A percentile compares a stretch with the other conserved stretches of the same genome.
phyloP scores from a whole-genome alignment of 768 basidiomycete genomes.

The Hydnomerulius pinastri region DNA sequence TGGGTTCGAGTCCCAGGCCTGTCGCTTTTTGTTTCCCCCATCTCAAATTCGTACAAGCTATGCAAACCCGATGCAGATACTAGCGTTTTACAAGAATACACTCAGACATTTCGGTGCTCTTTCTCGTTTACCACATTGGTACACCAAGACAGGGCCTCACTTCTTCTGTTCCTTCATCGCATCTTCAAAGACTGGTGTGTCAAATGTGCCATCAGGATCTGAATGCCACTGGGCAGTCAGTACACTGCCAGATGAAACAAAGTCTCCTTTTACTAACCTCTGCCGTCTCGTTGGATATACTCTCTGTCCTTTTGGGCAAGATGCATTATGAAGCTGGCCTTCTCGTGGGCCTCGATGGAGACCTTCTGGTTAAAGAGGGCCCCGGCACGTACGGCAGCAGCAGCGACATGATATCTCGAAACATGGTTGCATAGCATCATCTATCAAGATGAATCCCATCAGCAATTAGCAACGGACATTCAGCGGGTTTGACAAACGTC shows the following conservation, averaged over 20 bases:
- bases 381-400: slow-evolving; percentile 58
- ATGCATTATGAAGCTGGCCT: slow-evolving; percentile 60
- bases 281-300: slow-evolving; percentile 60
- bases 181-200: slow-evolving; percentile 44
- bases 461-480: neutral
- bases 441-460: slow-evolving; percentile 30
- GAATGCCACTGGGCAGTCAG: neutral
- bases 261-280: slow-evolving; percentile 39
- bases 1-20: slow-evolving; percentile 65
- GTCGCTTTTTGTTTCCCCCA: slow-evolving; percentile 42
- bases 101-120: too few relatives aligned
- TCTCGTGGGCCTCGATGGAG: slow-evolving; percentile 57
- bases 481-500: slow-evolving; percentile 47
- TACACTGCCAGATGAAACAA: neutral
- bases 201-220: slow-evolving; percentile 43
- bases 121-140: neutral
- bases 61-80: too few relatives aligned
- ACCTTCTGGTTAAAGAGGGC: slow-evolving; percentile 53
- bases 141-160: neutral
- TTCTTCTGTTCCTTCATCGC: neutral
- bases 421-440: slow-evolving; percentile 77
- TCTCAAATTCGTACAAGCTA: too few relatives aligned
- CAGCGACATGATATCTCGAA: slow-evolving; percentile 67
- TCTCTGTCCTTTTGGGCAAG: slow-evolving; percentile 60
- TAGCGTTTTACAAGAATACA: too few relatives aligned